phyloP scores from a whole-genome alignment of 75 land plant genomes.

The Cunninghamia lanceolata region DNA sequence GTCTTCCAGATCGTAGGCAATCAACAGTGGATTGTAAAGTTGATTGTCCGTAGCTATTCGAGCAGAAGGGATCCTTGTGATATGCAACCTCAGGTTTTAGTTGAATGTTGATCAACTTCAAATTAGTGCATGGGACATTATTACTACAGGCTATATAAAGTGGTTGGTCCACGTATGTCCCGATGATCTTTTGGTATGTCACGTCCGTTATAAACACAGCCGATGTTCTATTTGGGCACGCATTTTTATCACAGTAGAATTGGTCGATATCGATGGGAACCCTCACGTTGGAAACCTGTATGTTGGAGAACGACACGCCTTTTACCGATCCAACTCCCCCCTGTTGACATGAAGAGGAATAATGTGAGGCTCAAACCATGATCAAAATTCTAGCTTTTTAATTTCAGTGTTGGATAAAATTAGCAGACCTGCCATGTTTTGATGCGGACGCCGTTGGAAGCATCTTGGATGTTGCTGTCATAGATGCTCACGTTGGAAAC shows the following conservation, averaged over 20 bases:
- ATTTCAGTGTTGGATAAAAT: background rate
- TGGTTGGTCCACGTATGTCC: conserved; percentile 51
- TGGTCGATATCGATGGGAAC: conserved; percentile 64
- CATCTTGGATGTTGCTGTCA: too few relatives aligned
- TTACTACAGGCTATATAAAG: conserved; percentile 74
- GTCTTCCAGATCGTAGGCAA: conserved; percentile 22
- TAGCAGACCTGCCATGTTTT: conserved; percentile 53
- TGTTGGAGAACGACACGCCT: conserved; percentile 35
- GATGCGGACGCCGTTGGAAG: conserved; percentile 7
- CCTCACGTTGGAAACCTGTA: conserved; percentile 4
- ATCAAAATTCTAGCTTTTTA: background rate
- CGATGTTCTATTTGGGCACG: conserved; percentile 59
- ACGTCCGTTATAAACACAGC: conserved; percentile 61
- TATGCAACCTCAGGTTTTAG: conserved; percentile 19
- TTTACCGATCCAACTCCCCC: conserved; percentile 58
- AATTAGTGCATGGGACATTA: conserved; percentile 54
- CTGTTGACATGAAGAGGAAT: conserved; percentile 18
- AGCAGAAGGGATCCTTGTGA: conserved; percentile 21
- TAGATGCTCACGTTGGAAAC: too few relatives aligned
- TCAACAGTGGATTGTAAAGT: conserved; percentile 16
- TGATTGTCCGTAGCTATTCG: conserved; percentile 66
- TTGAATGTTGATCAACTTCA: conserved; percentile 44
- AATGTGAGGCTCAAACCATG: too few relatives aligned
- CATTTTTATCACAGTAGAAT: conserved; percentile 58
- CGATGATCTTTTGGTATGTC: conserved; percentile 44